These are phyloP conservation scores for Pholiota adiposa DNA, from an alignment of 1,284 basidiomycete genomes.

Conservation along the genomic window DNA sequence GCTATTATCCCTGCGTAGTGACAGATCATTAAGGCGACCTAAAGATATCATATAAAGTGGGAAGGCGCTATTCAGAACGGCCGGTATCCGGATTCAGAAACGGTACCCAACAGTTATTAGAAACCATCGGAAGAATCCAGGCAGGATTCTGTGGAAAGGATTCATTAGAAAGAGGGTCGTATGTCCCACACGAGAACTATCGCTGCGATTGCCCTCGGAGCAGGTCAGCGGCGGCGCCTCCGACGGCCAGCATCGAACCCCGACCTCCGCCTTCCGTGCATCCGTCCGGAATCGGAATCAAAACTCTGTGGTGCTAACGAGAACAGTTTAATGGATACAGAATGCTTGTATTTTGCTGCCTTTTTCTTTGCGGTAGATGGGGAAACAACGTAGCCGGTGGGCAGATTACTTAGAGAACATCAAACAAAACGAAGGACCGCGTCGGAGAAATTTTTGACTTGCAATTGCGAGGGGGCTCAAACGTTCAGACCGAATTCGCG, in stretches of 20 bases:
- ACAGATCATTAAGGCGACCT: constrained; percentile 1
- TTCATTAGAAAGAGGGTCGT: not conserved
- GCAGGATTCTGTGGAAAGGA: not conserved
- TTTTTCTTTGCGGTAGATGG: not conserved
- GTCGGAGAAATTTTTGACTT: not conserved
- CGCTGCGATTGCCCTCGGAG: not conserved
- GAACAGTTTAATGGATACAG: no score
- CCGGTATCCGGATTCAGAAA: not conserved
- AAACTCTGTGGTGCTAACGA: not conserved
- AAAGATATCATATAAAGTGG: constrained; percentile 1
- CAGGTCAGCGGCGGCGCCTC: not conserved
- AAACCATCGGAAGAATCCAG: not conserved
- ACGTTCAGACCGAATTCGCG: not conserved
- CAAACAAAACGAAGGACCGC: not conserved
- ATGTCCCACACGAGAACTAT: not conserved
- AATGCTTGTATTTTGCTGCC: not conserved
- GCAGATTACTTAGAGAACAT: not conserved
- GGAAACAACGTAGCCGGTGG: not conserved
- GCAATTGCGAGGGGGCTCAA: not conserved
- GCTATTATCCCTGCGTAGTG: not conserved
- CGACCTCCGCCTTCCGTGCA: constrained; percentile 1
- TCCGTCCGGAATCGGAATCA: not conserved
- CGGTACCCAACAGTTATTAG: not conserved
- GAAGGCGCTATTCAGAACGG: not conserved
- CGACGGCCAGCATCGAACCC: not conserved